Evolutionary conservation across 225 moss, liverwort and hornwort species (phyloP).

Genomic region (Polytrichum commune): DNA sequence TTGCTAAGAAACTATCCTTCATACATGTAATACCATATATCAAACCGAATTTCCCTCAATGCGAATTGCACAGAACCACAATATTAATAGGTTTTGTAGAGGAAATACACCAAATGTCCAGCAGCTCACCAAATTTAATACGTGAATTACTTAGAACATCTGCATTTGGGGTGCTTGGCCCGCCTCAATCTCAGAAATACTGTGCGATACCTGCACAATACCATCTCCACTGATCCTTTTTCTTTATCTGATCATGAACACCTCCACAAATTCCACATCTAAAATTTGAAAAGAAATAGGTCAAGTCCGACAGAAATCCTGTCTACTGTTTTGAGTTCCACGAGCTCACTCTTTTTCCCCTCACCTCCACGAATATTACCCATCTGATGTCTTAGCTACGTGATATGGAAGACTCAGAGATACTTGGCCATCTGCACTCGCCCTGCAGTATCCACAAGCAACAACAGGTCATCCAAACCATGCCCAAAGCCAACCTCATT

Average conservation of each 20-base stretch:
- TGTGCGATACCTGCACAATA: slow-evolving; percentile 52
- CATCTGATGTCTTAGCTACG: background rate
- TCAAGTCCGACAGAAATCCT: too few relatives aligned
- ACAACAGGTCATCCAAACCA: background rate
- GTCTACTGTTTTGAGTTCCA: too few relatives aligned
- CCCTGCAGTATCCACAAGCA: slow-evolving; percentile 45
- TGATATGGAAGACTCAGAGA: slow-evolving; percentile 45
- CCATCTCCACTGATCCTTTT: too few relatives aligned
- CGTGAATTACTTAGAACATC: slow-evolving; percentile 93
- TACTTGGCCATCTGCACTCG: slow-evolving; percentile 84
- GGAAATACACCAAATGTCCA: background rate
- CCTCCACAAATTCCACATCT: too few relatives aligned
- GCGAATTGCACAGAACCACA: background rate
- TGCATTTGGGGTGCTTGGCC: slow-evolving; percentile 89
- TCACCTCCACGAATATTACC: background rate
- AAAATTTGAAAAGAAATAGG: too few relatives aligned
- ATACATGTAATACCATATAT: too few relatives aligned
- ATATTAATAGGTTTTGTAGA: background rate
- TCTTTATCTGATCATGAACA: too few relatives aligned
- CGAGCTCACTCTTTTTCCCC: too few relatives aligned
- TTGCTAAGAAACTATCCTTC: too few relatives aligned
- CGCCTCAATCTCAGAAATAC: slow-evolving; percentile 74
- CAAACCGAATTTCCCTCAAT: background rate
- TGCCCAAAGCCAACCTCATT: too few relatives aligned
- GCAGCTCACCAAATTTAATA: slow-evolving; percentile 81